Evolutionary conservation across 2,329 filamentous ascomycete genomes (phyloP).

Genomic region (Pyrenophora teres): DNA sequence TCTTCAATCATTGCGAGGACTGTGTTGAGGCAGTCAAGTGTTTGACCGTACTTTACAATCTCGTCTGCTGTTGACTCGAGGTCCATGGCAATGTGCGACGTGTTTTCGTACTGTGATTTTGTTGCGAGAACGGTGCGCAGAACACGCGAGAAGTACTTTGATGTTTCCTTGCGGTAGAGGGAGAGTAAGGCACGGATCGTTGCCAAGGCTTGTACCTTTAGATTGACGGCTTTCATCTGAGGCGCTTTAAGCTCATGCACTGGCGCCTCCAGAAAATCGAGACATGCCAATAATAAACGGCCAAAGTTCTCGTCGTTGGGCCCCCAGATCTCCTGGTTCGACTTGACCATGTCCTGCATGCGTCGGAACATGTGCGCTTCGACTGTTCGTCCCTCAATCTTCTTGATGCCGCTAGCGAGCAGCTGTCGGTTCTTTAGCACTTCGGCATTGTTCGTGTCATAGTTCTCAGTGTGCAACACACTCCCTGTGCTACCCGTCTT

Average conservation of each 20-base stretch:
- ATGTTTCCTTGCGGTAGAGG: slow-evolving; percentile 68
- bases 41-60: slow-evolving; percentile 68
- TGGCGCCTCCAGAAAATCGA: slow-evolving; percentile 72
- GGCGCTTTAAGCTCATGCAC: slow-evolving; percentile 52
- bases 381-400: slow-evolving; percentile 72
- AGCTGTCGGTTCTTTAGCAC: slow-evolving; percentile 59
- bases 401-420: slow-evolving; percentile 74
- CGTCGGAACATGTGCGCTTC: slow-evolving; percentile 82
- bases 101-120: slow-evolving; percentile 68
- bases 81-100: slow-evolving; percentile 73
- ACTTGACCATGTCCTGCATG: slow-evolving; percentile 73
- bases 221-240: slow-evolving; percentile 69
- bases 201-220: slow-evolving; percentile 74
- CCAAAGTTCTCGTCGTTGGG: slow-evolving; percentile 73
- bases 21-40: slow-evolving; percentile 55
- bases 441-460: slow-evolving; percentile 45
- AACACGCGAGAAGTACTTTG: slow-evolving; percentile 68
- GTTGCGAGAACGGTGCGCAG: slow-evolving; percentile 70
- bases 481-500: slow-evolving; percentile 48
- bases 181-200: slow-evolving; percentile 75
- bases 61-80: slow-evolving; percentile 75
- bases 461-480: slow-evolving; percentile 38
- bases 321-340: slow-evolving; percentile 64
- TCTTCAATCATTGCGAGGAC: slow-evolving; percentile 47
- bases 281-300: slow-evolving; percentile 68